Conservation (phyloP, 164 flowering plant species). For the Berberis thunbergii region DNA sequence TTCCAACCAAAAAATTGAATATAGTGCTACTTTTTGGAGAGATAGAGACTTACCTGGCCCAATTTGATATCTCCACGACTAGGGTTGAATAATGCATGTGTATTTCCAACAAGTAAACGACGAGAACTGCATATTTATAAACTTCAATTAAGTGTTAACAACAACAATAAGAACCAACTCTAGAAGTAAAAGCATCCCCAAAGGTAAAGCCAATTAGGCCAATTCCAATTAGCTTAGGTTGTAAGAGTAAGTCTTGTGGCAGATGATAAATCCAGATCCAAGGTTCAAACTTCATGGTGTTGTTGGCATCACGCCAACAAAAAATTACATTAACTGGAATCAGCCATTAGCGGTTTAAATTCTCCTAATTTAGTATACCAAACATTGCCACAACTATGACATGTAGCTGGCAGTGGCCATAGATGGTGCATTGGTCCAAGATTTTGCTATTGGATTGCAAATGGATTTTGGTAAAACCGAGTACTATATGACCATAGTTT, state of each 20-base stretch:
- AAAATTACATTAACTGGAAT: not conserved
- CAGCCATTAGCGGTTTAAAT: no score
- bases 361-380: no score
- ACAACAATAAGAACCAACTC: not conserved
- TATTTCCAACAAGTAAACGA: constrained; percentile 65
- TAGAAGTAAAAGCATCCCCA: not conserved
- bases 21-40: not conserved
- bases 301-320: not conserved
- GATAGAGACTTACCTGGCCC: constrained; percentile 57
- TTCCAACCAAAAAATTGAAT: not conserved
- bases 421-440: no score
- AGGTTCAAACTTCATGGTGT: not conserved
- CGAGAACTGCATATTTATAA: constrained; percentile 29
- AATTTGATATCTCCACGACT: constrained; percentile 90
- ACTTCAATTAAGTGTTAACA: not conserved
- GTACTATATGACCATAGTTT: no score
- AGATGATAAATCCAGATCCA: not conserved
- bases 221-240: no score
- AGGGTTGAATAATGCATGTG: constrained; percentile 81
- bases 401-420: no score
- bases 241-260: no score
- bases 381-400: no score
- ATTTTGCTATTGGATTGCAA: no score
- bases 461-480: no score
- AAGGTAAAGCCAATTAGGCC: not conserved